Evolutionary conservation across 768 basidiomycete genomes (phyloP).

Genomic region (Boletellus emodensis): DNA sequence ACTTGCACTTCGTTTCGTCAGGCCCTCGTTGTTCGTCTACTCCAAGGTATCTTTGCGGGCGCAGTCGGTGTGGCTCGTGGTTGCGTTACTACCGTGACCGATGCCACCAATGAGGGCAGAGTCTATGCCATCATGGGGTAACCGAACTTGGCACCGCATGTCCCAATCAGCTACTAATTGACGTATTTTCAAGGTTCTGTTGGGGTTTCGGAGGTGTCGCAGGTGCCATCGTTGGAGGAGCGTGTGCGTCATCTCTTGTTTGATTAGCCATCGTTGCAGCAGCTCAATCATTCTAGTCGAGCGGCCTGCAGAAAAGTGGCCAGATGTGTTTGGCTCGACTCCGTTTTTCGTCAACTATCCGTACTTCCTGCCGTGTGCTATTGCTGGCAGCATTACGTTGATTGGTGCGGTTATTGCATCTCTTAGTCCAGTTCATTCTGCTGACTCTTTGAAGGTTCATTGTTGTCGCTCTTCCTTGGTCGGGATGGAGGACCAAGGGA

Average conservation of each 20-base stretch:
- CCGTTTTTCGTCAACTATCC: slow-evolving; percentile 76
- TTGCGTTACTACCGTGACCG: slow-evolving; percentile 81
- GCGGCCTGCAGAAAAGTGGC: slow-evolving; percentile 84
- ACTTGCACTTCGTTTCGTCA: slow-evolving; percentile 71
- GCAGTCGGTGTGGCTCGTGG: slow-evolving; percentile 94
- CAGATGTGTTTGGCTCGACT: slow-evolving; percentile 60
- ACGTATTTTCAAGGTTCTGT: slow-evolving; percentile 56
- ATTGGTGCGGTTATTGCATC: slow-evolving; percentile 42
- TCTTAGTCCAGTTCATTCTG: background rate
- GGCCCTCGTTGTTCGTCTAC: slow-evolving; percentile 79
- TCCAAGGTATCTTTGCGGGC: slow-evolving; percentile 90
- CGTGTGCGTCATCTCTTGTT: slow-evolving; percentile 48
- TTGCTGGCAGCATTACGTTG: slow-evolving; percentile 75
- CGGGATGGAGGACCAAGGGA: slow-evolving; percentile 88
- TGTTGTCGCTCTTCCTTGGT: slow-evolving; percentile 85
- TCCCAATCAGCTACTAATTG: slow-evolving; percentile 2
- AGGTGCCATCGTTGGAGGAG: slow-evolving; percentile 81
- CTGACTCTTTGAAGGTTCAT: slow-evolving; percentile 52
- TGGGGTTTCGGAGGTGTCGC: slow-evolving; percentile 97
- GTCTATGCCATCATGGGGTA: slow-evolving; percentile 93
- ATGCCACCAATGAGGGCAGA: slow-evolving; percentile 86
- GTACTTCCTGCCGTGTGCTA: slow-evolving; percentile 81
- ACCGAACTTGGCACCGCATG: background rate
- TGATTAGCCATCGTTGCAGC: background rate
- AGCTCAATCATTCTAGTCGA: slow-evolving; percentile 52